Base-by-base conservation (phyloP, 2,329 filamentous ascomycete species). In the Aspergillus sp. region DNA sequence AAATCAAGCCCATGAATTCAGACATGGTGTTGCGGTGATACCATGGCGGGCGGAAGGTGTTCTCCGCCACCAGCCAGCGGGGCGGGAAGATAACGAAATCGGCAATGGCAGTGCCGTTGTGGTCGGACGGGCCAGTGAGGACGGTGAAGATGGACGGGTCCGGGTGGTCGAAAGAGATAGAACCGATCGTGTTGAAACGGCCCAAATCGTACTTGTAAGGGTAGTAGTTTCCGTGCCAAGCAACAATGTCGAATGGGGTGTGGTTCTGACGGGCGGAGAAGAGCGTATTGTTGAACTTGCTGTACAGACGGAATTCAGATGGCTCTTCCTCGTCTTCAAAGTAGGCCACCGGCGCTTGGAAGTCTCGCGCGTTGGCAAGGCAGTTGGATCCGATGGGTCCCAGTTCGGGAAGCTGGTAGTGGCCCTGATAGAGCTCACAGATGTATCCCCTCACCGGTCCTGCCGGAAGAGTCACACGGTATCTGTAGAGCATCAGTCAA, bases 201-300 rank as follows among this genome's bases (percentile, higher is more conserved):
- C 88, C 88, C 1, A 93, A 82, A 68, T 92, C 90, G 78, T 93
- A 93, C 77, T 93, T 93, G 83, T 87, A 91, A 0, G 90, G 90
- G 62, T 89, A 89, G 76, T 92, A 92, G 64, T 86, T 90, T 48
- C 90, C 90, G 71, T 93, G 90, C 90, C 90, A 93, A 3, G 87
- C 89, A 3, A 92, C 90, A 0, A 93, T 85, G 67, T 93, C 90
- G 68, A 92, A 93, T 0, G 90, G 90, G 0, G 87, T 88, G 72
- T 92, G 90, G 10, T 81, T 73, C 75, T 92, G 90, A 44, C 73
- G 80, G 6, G 87, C 87, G 39, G 79, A 77, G 76, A 90, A 92
- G 54, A 91, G 83, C 50, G 82, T 80, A 65, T 88, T 87, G 71
- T 86, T 86, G 70, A 90, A 88, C 73, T 90, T 90, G 72, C 82